Evolutionary conservation across 495 filamentous ascomycete genomes (phyloP).

Genomic region (Lepraria neglecta): DNA sequence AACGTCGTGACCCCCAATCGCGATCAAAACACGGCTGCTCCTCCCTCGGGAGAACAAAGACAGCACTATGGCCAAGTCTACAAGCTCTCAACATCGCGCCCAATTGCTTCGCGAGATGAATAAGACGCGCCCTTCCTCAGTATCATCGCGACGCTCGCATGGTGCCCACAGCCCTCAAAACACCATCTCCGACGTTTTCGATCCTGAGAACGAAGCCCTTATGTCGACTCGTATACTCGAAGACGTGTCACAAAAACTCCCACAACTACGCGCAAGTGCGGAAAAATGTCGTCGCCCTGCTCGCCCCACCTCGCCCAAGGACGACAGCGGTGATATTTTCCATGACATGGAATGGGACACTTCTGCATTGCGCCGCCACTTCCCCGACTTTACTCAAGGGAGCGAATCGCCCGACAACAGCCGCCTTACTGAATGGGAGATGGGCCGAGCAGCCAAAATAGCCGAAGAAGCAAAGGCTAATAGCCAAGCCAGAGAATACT

Average conservation of each 20-base stretch:
- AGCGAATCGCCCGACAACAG: constrained; percentile 36
- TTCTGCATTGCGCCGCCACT: constrained; percentile 54
- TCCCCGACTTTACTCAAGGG: constrained; percentile 53
- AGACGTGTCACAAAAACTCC: constrained; percentile 34
- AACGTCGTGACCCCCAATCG: neutral
- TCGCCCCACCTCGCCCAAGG: constrained; percentile 41
- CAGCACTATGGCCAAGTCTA: constrained; percentile 17
- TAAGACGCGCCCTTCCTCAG: constrained; percentile 20
- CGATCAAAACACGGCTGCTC: constrained; percentile 1
- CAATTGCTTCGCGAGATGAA: constrained; percentile 27
- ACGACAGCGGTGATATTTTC: constrained; percentile 29
- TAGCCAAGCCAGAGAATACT: constrained; percentile 16
- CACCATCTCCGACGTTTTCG: constrained; percentile 41
- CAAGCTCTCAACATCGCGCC: constrained; percentile 22
- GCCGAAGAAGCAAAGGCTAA: constrained; percentile 36
- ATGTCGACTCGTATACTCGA: constrained; percentile 46
- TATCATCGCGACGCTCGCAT: constrained; percentile 19
- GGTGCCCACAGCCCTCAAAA: constrained; percentile 25
- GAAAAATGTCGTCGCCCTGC: constrained; percentile 28
- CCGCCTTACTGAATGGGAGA: constrained; percentile 33
- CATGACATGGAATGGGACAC: constrained; percentile 39
- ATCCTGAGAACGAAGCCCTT: constrained; percentile 48
- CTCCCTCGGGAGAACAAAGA: neutral
- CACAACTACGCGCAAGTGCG: constrained; percentile 34
- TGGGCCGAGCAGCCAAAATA: constrained; percentile 39